These are phyloP conservation scores for Ceratopteris richardii DNA, from an alignment of 75 land plant genomes.

Conservation along the genomic window DNA sequence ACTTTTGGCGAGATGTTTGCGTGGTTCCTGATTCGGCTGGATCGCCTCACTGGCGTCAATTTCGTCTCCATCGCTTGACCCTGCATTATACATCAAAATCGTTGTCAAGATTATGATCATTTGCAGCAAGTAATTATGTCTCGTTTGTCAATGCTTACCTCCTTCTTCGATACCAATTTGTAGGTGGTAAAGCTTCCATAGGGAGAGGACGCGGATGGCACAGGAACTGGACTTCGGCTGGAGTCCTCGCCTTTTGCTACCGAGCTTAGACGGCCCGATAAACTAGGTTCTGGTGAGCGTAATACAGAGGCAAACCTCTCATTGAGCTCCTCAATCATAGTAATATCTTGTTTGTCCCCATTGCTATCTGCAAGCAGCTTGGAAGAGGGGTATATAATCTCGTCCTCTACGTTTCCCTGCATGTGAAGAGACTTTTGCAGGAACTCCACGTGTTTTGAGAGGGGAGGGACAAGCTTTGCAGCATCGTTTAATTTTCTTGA, in stretches of 20 bases:
- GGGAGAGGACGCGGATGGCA: not conserved
- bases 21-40: constrained; percentile 4
- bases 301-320: constrained; percentile 4
- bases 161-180: not conserved
- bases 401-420: too few species aligned
- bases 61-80: constrained; percentile 1
- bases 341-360: not conserved
- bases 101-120: not conserved
- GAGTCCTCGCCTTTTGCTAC: not conserved
- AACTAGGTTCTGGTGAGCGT: not conserved
- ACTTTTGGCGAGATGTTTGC: not conserved
- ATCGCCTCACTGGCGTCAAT: constrained; percentile 3
- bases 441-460: too few species aligned
- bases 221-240: not conserved
- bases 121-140: not conserved
- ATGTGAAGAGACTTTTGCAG: too few species aligned
- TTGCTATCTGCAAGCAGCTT: too few species aligned
- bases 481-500: too few species aligned
- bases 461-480: too few species aligned
- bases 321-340: constrained; percentile 6
- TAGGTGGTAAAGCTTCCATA: constrained; percentile 8
- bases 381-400: too few species aligned
- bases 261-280: too few species aligned
- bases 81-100: constrained; percentile 3
- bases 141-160: not conserved